Evolutionary conservation across 2,329 filamentous ascomycete species (phyloP).

Genomic region (Talaromyces atroroseus): DNA sequence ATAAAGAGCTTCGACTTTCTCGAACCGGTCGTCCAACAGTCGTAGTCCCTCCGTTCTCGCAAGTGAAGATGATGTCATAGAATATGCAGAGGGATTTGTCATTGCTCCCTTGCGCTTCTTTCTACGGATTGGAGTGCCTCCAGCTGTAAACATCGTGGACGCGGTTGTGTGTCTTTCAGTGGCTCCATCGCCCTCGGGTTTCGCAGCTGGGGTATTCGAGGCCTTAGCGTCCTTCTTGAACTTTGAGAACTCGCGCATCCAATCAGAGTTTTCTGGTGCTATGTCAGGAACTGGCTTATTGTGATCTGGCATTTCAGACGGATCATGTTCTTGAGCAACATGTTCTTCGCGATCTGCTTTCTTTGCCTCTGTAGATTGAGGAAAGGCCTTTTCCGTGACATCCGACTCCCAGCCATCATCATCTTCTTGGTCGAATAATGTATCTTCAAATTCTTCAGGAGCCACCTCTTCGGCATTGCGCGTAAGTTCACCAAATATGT

Average conservation of each 20-base stretch:
- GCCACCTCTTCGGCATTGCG: conserved; percentile 65
- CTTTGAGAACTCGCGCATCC: conserved; percentile 87
- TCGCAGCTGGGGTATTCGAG: background rate
- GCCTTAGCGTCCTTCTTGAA: conserved; percentile 74
- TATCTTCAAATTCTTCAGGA: conserved; percentile 71
- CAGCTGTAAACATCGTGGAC: conserved; percentile 52
- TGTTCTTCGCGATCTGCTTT: conserved; percentile 39
- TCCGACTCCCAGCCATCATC: conserved; percentile 95
- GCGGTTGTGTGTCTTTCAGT: conserved; percentile 38
- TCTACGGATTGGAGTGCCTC: conserved; percentile 58
- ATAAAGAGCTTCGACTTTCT: conserved; percentile 81
- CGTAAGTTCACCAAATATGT: conserved; percentile 70
- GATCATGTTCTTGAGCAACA: conserved; percentile 19
- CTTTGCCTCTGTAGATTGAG: conserved; percentile 27
- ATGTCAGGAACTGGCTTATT: conserved; percentile 36
- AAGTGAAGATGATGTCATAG: conserved; percentile 84
- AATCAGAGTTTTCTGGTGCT: conserved; percentile 67
- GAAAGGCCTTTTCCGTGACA: conserved; percentile 70
- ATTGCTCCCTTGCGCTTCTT: conserved; percentile 96
- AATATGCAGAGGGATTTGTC: conserved; percentile 80
- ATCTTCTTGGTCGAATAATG: conserved; percentile 52
- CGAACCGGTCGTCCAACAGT: conserved; percentile 83
- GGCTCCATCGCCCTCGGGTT: conserved; percentile 24
- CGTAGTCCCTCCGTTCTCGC: conserved; percentile 82
- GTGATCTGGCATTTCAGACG: conserved; percentile 32